Evolutionary conservation across 2,329 filamentous ascomycete species (phyloP).

Genomic region (Cladophialophora bantiana): DNA sequence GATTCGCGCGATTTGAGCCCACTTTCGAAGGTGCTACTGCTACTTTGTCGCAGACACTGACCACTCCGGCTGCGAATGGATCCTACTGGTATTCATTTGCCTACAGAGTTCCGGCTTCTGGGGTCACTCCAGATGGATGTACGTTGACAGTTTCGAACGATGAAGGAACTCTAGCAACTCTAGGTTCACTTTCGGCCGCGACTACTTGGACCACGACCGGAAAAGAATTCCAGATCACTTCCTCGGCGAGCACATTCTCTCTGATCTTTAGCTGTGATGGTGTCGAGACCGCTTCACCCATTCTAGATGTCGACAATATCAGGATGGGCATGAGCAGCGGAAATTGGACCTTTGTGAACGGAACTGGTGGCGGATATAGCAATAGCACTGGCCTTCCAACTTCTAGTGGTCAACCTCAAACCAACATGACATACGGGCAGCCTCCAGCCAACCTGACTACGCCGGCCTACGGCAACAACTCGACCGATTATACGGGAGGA

Average conservation of each 20-base stretch:
- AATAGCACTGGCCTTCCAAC: slow-evolving; percentile 18
- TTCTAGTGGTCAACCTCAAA: slow-evolving; percentile 6
- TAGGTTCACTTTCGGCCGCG: slow-evolving; percentile 13
- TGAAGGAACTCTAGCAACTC: slow-evolving; percentile 15
- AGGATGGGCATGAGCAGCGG: slow-evolving; percentile 89
- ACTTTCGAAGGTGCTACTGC: slow-evolving; percentile 15
- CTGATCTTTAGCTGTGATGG: slow-evolving; percentile 22
- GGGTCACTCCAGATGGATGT: slow-evolving; percentile 16
- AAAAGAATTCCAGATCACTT: slow-evolving; percentile 19
- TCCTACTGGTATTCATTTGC: slow-evolving; percentile 24
- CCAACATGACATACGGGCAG: slow-evolving; percentile 7
- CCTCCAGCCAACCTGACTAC: slow-evolving; percentile 16
- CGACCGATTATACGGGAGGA: background rate
- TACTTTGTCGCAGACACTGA: slow-evolving; percentile 17
- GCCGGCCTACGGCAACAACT: background rate
- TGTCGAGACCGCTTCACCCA: slow-evolving; percentile 9
- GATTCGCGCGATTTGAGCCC: slow-evolving; percentile 21
- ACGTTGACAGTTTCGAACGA: slow-evolving; percentile 21
- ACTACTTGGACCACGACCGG: slow-evolving; percentile 21
- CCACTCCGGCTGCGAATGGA: slow-evolving; percentile 17
- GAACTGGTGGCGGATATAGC: slow-evolving; percentile 9
- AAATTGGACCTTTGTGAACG: slow-evolving; percentile 58
- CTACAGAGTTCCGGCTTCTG: slow-evolving; percentile 23
- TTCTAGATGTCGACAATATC: slow-evolving; percentile 68
- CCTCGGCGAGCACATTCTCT: slow-evolving; percentile 19